phyloP scores from a whole-genome alignment of 345 rosid genomes.

The Dipteronia sinensis region DNA sequence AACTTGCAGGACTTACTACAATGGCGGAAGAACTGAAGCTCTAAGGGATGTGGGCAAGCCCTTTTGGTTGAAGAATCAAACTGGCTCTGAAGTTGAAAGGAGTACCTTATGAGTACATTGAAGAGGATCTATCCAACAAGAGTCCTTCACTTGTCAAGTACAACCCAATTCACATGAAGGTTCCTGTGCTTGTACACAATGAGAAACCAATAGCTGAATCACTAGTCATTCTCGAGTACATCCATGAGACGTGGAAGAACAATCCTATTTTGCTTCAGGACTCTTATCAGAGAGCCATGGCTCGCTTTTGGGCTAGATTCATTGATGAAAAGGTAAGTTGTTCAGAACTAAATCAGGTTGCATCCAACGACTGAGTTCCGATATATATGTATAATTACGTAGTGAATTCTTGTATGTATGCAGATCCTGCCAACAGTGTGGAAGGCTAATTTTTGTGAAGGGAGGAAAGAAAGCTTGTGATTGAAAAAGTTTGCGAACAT shows the following conservation, averaged over 20 bases:
- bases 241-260: constrained; percentile 43
- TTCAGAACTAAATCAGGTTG: no score
- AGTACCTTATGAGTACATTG: constrained; percentile 36
- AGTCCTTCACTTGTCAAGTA: constrained; percentile 40
- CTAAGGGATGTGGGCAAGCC: constrained; percentile 39
- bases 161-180: constrained; percentile 43
- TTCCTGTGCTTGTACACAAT: constrained; percentile 49
- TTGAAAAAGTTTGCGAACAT: constrained; percentile 20
- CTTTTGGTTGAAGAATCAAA: constrained; percentile 38
- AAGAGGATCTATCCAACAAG: constrained; percentile 37
- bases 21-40: constrained; percentile 32
- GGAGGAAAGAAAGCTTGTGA: constrained; percentile 2
- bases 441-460: not conserved
- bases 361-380: no score
- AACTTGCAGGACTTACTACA: not conserved
- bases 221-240: constrained; percentile 40
- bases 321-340: constrained; percentile 31
- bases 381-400: no score
- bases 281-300: constrained; percentile 43
- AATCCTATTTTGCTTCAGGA: constrained; percentile 43
- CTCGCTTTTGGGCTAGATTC: constrained; percentile 45
- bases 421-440: not conserved
- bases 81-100: constrained; percentile 48
- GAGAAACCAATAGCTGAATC: constrained; percentile 41
- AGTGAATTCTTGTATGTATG: not conserved